A percentile compares a stretch with the other conserved stretches of the same genome.
phyloP scores from a whole-genome alignment of 1,284 basidiomycete genomes.

The Lignosus rhinocerotis region DNA sequence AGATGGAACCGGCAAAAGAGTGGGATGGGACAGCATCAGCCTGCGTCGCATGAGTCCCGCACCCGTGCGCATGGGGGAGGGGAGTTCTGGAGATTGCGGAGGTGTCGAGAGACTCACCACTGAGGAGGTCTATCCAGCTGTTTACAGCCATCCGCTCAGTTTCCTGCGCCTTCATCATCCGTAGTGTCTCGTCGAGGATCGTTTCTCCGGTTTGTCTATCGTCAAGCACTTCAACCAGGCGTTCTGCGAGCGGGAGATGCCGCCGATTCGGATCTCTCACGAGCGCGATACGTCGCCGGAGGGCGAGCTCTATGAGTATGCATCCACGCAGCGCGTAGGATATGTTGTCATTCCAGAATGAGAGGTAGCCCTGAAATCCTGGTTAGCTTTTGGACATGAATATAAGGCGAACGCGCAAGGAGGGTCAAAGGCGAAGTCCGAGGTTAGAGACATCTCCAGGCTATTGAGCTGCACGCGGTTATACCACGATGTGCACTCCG shows the following conservation, averaged over 20 bases:
- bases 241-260: slow-evolving; percentile 76
- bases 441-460: too few relatives aligned
- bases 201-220: slow-evolving; percentile 93
- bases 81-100: neutral
- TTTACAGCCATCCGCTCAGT: slow-evolving; percentile 84
- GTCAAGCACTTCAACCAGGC: slow-evolving; percentile 89
- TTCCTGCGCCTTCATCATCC: slow-evolving; percentile 84
- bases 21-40: slow-evolving; percentile 11
- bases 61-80: neutral
- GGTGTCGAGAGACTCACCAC: slow-evolving; percentile 57
- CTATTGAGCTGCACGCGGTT: too few relatives aligned
- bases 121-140: slow-evolving; percentile 91
- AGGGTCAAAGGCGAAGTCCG: too few relatives aligned
- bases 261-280: slow-evolving; percentile 82
- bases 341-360: slow-evolving; percentile 98
- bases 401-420: neutral
- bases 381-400: neutral
- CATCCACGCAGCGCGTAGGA: slow-evolving; percentile 94
- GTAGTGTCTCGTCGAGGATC: slow-evolving; percentile 91
- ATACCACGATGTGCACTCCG: too few relatives aligned
- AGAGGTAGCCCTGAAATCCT: slow-evolving; percentile 78
- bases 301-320: slow-evolving; percentile 91
- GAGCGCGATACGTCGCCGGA: slow-evolving; percentile 87
- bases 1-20: neutral
- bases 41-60: slow-evolving; percentile 12